Evolutionary conservation across 805 yeast genomes (phyloP), one percentile per base, ranked within the genome.

Genomic region (Candida montana): DNA sequence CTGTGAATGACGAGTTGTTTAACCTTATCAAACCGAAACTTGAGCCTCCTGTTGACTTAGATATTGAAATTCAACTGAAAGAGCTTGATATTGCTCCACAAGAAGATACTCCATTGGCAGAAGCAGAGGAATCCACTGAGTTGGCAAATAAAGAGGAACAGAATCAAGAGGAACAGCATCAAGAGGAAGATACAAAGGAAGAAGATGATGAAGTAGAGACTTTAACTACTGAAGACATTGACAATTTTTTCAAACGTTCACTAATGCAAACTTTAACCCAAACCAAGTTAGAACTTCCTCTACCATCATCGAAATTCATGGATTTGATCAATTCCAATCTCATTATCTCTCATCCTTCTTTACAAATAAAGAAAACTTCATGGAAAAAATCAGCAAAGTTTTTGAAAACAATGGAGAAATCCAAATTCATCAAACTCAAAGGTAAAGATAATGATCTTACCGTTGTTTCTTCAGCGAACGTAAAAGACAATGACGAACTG

Each of bases 301-400:
- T 86, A 23, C 64, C 75, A 1, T 71, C 95, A 3, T 86, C 97
- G 0, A 74, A 71, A 18, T 83, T 91, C 59, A 80, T 90, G 71
- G 74, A 71, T 33, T 79, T 80, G 52, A 65, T 90, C 12, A 69
- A 80, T 46, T 75, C 75, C 37, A 86, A 88, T 61, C 61, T 91
- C n/a, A 95, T 96, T 0, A 69, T 75, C 1, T 72, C 83, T 41
- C 82, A 79, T 52, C 59, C 64, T 21, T 62, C 63, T 38, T 74
- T 81, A 31, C 80, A 75, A 50, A 73, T 84, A 44, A 90, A 89
- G 61, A 83, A 79, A 55, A 80, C 96, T 0, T 76, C 89, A 3
- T 91, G 95, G 95, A 89, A 85, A 61, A 91, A 91, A 56, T 78
- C 91, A 4, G 74, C 89, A 12, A 90, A 89, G 59, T 88, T 82